Base-by-base conservation (phyloP, 2,329 filamentous ascomycete species). In the Stachybotrys echinatus region DNA sequence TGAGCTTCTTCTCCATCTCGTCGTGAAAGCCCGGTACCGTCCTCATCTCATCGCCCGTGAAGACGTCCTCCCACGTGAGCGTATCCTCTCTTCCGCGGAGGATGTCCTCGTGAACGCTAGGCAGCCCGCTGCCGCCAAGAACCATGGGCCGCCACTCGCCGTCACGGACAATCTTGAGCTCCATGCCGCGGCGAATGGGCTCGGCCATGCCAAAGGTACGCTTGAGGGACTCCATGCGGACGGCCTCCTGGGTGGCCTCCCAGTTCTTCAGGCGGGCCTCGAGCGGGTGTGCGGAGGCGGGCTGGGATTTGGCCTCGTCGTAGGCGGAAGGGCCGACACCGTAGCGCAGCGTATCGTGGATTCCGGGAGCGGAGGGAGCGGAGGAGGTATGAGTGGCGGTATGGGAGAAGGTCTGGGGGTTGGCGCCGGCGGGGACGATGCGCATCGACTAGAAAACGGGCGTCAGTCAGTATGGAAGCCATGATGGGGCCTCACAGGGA, bases 61-160 rank as follows among this genome's bases (percentile, higher is more conserved):
- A 97, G 19, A 99, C 84, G 74, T 97, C 94, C 78, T 99, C 94
- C 94, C 94, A 99, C 8, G 79, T 83, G 59, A 95, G 76, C 61
- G 81, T 86, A 23, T 80, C 74, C 67, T 97, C 94, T 63, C 84
- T 76, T 4, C 91, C 92, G 53, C 79, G 80, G 63, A 99, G 73
- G 55, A 99, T 90, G 67, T 97, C 92, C 75, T 90, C 89, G 73
- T 96, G 92, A 47, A 97, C 77, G 63, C 84, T 83, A 12, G 81
- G 78, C 45, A 75, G 69, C 58, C 64, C 74, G 47, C 74, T 71
- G 48, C 74, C 71, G 37, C 85, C 83, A 50, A 95, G 74, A 43
- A 81, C 84, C 60, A 82, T 74, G 45, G 90, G 90, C 62, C 84
- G 80, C 87, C 91, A 95, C 69, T 89, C 84, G 56, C 89, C 87